Evolutionary conservation across 2,329 filamentous ascomycete species (phyloP).

Genomic region (Phialocephala sp.): DNA sequence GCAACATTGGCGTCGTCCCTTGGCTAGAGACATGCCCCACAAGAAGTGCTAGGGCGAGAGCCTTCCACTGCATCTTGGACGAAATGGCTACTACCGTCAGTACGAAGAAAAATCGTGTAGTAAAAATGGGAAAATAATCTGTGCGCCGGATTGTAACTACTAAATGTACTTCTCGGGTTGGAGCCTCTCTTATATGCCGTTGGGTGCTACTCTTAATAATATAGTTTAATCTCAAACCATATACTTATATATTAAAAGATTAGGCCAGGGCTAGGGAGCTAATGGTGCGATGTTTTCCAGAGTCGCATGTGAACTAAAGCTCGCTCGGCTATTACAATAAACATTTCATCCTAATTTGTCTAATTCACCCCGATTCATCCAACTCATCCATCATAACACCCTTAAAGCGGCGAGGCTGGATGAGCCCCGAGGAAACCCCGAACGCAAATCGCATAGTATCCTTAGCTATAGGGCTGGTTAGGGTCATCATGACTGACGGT

Average conservation of each 20-base stretch:
- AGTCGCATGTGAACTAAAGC: neutral
- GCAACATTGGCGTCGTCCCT: conserved; percentile 25
- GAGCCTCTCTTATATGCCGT: conserved; percentile 24
- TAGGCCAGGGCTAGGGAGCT: conserved; percentile 27
- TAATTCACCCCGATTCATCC: neutral
- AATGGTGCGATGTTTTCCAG: neutral
- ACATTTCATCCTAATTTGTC: conserved; percentile 13
- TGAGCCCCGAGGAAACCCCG: neutral
- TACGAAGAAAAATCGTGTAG: neutral
- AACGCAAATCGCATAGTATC: conserved; percentile 15
- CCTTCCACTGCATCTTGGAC: conserved; percentile 27
- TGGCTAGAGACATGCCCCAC: conserved; percentile 20
- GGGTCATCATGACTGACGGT: too few species aligned
- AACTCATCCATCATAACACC: neutral
- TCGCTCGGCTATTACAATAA: conserved; percentile 1
- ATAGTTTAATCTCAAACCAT: conserved; percentile 24
- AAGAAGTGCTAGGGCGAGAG: conserved; percentile 16
- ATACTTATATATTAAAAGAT: conserved; percentile 26
- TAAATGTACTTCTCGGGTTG: conserved; percentile 4
- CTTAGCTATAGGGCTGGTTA: too few species aligned
- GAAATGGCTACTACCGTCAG: conserved; percentile 8
- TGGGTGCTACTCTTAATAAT: conserved; percentile 19
- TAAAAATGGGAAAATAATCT: neutral
- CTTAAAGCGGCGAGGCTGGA: neutral
- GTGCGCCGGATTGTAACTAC: neutral